Evolutionary conservation across 192 early-diverging fungal species (phyloP).

Genomic region (Chytriomyces hyalinus): DNA sequence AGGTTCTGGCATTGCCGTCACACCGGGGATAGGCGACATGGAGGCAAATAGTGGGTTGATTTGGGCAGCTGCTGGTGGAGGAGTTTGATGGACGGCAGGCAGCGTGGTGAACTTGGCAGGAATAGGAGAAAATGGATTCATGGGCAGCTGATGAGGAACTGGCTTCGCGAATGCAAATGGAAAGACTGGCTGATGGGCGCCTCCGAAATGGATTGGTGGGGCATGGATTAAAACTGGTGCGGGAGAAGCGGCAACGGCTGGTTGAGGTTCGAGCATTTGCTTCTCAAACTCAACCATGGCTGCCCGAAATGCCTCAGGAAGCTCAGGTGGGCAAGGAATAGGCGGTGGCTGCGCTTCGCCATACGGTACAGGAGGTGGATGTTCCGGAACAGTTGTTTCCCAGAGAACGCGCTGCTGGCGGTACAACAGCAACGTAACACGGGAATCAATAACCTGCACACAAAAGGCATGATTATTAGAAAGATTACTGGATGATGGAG

Average conservation of each 20-base stretch:
- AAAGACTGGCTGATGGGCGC: background rate
- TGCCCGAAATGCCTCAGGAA: conserved; percentile 10
- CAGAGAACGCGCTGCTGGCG: conserved; percentile 77
- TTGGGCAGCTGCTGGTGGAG: background rate
- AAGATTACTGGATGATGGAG: background rate
- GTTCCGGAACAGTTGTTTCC: conserved; percentile 60
- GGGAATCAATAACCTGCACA: conserved; percentile 67
- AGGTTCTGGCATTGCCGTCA: background rate
- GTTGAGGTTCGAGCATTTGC: background rate
- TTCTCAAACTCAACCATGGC: conserved; percentile 19
- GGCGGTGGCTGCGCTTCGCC: conserved; percentile 16
- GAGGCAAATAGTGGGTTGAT: background rate
- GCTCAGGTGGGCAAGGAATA: conserved; percentile 12
- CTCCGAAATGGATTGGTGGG: background rate
- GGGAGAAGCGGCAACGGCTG: background rate
- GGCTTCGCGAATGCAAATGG: conserved; percentile 6
- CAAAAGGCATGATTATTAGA: background rate
- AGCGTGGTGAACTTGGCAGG: too few species aligned
- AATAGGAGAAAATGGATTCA: background rate
- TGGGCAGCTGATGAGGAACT: background rate
- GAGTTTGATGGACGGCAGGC: too few species aligned
- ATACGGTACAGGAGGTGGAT: background rate
- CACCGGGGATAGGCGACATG: background rate
- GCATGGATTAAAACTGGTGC: background rate
- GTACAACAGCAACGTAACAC: conserved; percentile 83